Conservation (phyloP, 2,329 filamentous ascomycete genomes). For the Xylaria sp. region DNA sequence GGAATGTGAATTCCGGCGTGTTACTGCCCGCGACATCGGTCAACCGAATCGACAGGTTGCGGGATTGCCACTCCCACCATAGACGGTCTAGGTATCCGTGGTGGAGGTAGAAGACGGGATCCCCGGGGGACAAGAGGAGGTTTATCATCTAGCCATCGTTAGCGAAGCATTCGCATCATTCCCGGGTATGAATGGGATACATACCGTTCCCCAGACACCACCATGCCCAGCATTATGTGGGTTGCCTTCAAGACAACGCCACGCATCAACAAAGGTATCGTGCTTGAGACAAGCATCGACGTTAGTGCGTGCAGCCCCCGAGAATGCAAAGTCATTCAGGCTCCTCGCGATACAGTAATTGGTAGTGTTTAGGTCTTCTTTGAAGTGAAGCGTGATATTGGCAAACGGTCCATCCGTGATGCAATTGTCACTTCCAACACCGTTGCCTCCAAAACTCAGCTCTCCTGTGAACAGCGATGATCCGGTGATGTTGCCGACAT, state of each 20-base stretch:
- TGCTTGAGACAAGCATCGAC: slow-evolving; percentile 25
- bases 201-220: slow-evolving; percentile 31
- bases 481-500: slow-evolving; percentile 37
- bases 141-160: slow-evolving; percentile 31
- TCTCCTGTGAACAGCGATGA: slow-evolving; percentile 41
- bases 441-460: slow-evolving; percentile 43
- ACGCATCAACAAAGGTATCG: slow-evolving; percentile 18
- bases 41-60: slow-evolving; percentile 30
- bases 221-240: slow-evolving; percentile 34
- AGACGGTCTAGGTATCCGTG: slow-evolving; percentile 37
- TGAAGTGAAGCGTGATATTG: slow-evolving; percentile 42
- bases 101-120: slow-evolving; percentile 39
- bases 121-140: slow-evolving; percentile 31
- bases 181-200: neutral
- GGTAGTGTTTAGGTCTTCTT: slow-evolving; percentile 29
- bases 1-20: slow-evolving; percentile 15
- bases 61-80: slow-evolving; percentile 37
- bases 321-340: slow-evolving; percentile 31
- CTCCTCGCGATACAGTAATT: slow-evolving; percentile 36
- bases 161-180: neutral
- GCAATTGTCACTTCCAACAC: slow-evolving; percentile 37
- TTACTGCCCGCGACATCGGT: slow-evolving; percentile 34
- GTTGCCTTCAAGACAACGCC: slow-evolving; percentile 29
- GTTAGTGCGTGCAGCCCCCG: slow-evolving; percentile 15
- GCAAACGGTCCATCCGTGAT: slow-evolving; percentile 44